Percentiles rank a stretch among this genome's conserved stretches.
These are phyloP conservation scores for Persicaria tinctoria DNA, from an alignment of 148 eudicot species.

Conservation along the genomic window DNA sequence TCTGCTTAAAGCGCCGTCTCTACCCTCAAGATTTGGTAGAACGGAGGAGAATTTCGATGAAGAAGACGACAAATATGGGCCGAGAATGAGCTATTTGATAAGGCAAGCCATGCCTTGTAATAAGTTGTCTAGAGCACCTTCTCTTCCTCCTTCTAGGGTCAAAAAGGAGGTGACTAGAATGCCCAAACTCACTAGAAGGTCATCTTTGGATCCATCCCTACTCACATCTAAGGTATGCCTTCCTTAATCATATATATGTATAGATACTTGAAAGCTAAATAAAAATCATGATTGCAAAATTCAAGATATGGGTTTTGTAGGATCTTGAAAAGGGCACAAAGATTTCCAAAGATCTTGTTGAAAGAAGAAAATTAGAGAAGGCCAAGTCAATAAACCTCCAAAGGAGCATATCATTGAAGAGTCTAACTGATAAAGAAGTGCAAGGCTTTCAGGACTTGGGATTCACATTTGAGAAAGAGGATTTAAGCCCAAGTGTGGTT, in stretches of 20 bases:
- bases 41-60: constrained; percentile 19
- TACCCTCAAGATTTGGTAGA: constrained; percentile 24
- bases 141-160: constrained; percentile 27
- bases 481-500: constrained; percentile 22
- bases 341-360: constrained; percentile 28
- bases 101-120: constrained; percentile 54
- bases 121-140: constrained; percentile 22
- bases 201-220: constrained; percentile 4
- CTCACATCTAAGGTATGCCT: constrained; percentile 46
- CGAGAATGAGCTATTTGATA: constrained; percentile 64
- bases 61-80: constrained; percentile 51
- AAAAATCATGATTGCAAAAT: too few species aligned
- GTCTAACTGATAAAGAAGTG: constrained; percentile 26
- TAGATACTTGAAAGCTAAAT: too few species aligned
- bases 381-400: constrained; percentile 17
- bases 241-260: too few species aligned
- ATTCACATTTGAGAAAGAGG: constrained; percentile 23
- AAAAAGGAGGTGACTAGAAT: background rate
- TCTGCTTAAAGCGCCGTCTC: constrained; percentile 33
- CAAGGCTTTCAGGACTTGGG: constrained; percentile 34
- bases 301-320: too few species aligned
- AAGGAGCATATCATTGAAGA: constrained; percentile 24
- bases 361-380: constrained; percentile 20
- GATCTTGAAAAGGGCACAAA: background rate
- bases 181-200: background rate